Evolutionary conservation across 1,284 basidiomycete genomes (phyloP).

Genomic region (Ganoderma multipileum): DNA sequence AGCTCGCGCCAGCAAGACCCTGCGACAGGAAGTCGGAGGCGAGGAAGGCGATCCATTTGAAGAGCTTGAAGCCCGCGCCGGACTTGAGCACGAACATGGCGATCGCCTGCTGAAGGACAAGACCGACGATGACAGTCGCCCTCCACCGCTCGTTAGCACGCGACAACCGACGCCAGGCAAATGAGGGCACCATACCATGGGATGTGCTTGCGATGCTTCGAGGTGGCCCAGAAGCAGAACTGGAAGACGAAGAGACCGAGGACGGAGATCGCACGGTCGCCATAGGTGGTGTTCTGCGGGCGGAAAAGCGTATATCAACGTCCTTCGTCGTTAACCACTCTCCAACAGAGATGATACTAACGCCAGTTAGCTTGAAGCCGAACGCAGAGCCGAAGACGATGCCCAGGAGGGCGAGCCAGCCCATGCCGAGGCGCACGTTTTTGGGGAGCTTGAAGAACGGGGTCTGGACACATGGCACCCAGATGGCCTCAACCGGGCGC

Average conservation of each 20-base stretch:
- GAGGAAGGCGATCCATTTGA: slow-evolving; percentile 81
- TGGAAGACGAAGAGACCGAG: slow-evolving; percentile 83
- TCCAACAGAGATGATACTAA: slow-evolving; percentile 41
- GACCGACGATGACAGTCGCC: slow-evolving; percentile 84
- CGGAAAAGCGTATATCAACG: slow-evolving; percentile 32
- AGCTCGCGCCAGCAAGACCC: slow-evolving; percentile 68
- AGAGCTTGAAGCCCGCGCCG: slow-evolving; percentile 79
- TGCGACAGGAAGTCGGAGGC: slow-evolving; percentile 76
- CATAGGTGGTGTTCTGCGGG: slow-evolving; percentile 67
- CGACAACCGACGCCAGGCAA: background rate
- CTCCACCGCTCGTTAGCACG: slow-evolving; percentile 43
- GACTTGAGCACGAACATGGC: slow-evolving; percentile 89
- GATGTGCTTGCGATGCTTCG: slow-evolving; percentile 63
- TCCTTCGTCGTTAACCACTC: slow-evolving; percentile 10
- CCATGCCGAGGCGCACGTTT: slow-evolving; percentile 60
- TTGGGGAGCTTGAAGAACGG: slow-evolving; percentile 78
- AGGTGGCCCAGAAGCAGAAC: slow-evolving; percentile 70
- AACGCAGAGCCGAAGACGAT: slow-evolving; percentile 86
- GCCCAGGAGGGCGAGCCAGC: slow-evolving; percentile 76
- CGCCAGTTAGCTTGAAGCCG: slow-evolving; percentile 70
- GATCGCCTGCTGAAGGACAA: slow-evolving; percentile 85
- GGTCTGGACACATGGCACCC: slow-evolving; percentile 65
- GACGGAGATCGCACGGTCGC: slow-evolving; percentile 83
- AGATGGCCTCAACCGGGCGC: slow-evolving; percentile 69
- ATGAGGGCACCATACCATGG: slow-evolving; percentile 58